Evolutionary conservation across 1,284 basidiomycete genomes (phyloP).

Genomic region (Cryptococcus hybrid): DNA sequence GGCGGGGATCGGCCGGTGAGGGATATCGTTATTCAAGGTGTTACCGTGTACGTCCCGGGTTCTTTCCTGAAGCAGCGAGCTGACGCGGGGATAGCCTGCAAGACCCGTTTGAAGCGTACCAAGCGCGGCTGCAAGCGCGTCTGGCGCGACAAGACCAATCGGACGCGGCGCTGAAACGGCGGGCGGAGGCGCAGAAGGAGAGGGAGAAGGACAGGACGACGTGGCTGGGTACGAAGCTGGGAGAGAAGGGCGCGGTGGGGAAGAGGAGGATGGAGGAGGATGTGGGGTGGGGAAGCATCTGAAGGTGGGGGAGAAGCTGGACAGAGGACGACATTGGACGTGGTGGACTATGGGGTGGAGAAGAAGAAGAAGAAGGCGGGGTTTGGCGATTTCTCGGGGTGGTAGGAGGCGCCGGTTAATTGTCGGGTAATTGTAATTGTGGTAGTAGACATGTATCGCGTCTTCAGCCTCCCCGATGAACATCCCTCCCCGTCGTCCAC

Average conservation of each 20-base stretch:
- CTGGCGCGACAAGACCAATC: slow-evolving; percentile 44
- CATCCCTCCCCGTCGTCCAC: slow-evolving; percentile 34
- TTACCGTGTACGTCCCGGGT: slow-evolving; percentile 40
- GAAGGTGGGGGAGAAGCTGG: slow-evolving; percentile 7
- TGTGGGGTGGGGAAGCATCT: slow-evolving; percentile 53
- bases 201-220: slow-evolving; percentile 52
- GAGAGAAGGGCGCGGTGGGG: slow-evolving; percentile 36
- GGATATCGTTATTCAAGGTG: slow-evolving; percentile 59
- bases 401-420: slow-evolving; percentile 18
- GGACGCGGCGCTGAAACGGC: slow-evolving; percentile 40
- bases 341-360: slow-evolving; percentile 38
- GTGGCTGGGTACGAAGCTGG: slow-evolving; percentile 51
- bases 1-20: slow-evolving; percentile 84
- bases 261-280: slow-evolving; percentile 37
- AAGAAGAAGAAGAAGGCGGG: slow-evolving; percentile 51
- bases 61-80: too few species aligned
- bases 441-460: too few species aligned
- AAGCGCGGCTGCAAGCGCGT: slow-evolving; percentile 44
- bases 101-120: slow-evolving; percentile 54
- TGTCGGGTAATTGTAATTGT: too few species aligned
- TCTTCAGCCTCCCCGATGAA: too few species aligned
- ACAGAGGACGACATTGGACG: slow-evolving; percentile 3
- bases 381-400: slow-evolving; percentile 52
- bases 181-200: slow-evolving; percentile 44
- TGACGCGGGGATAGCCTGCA: slow-evolving; percentile 36